Percentiles rank a stretch among this genome's conserved stretches.
Evolutionary conservation across 2,329 filamentous ascomycete species (phyloP).

Genomic region (Harringtonia lauricola): DNA sequence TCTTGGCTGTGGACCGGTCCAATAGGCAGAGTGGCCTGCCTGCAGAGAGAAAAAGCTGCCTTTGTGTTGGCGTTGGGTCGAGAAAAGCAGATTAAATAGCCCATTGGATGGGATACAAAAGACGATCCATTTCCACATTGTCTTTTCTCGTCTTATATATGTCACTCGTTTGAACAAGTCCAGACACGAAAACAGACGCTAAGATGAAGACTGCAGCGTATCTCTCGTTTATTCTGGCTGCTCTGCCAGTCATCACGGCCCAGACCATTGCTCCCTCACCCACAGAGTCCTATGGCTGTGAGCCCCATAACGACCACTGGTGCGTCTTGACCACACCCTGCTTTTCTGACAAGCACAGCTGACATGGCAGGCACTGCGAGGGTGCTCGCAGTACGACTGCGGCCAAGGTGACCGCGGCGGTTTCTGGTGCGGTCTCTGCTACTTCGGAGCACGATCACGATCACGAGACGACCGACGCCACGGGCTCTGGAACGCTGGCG

Average conservation of each 20-base stretch:
- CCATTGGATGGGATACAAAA: too few species aligned
- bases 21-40: too few species aligned
- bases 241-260: neutral
- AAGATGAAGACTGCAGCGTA: neutral
- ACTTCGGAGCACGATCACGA: neutral
- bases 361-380: slow-evolving; percentile 1
- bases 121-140: too few species aligned
- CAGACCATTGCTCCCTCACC: slow-evolving; percentile 11
- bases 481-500: slow-evolving; percentile 14
- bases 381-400: neutral
- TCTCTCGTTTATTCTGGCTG: neutral
- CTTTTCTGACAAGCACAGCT: neutral
- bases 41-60: too few species aligned
- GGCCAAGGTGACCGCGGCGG: too few species aligned
- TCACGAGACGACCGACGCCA: neutral
- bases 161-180: too few species aligned
- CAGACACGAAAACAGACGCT: too few species aligned
- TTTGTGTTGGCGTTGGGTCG: too few species aligned
- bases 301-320: slow-evolving; percentile 25
- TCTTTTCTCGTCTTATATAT: too few species aligned
- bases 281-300: slow-evolving; percentile 18
- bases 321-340: neutral
- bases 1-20: too few species aligned
- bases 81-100: too few species aligned
- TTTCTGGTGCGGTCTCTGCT: neutral